These are phyloP conservation scores for sorghum (Sorghum bicolor) DNA, from an alignment of 176 grass and related monocot species.

Conservation along the genomic window Sorghum_bicolor_NCBIv3 NC_012878.2:46173001-46173500, in stretches of 20 bases:
- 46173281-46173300: constrained; percentile 42
- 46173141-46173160: background rate
- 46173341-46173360: no score
- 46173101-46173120: background rate
- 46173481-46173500: no score
- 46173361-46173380: no score
- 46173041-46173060: background rate
- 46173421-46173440: no score
- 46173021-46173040: constrained; percentile 1
- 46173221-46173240: constrained; percentile 23
- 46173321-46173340: no score
- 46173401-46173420: no score
- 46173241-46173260: constrained; percentile 43
- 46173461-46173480: no score
- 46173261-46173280: constrained; percentile 40
- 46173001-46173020: constrained; percentile 13
- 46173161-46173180: background rate
- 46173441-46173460: no score
- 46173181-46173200: background rate
- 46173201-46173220: constrained; percentile 29
- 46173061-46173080: background rate
- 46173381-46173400: no score
- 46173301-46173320: no score
- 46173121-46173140: background rate
- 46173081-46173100: background rate